phyloP scores from a whole-genome alignment of 129 eudicot genomes.

The Lactuca saligna region DNA sequence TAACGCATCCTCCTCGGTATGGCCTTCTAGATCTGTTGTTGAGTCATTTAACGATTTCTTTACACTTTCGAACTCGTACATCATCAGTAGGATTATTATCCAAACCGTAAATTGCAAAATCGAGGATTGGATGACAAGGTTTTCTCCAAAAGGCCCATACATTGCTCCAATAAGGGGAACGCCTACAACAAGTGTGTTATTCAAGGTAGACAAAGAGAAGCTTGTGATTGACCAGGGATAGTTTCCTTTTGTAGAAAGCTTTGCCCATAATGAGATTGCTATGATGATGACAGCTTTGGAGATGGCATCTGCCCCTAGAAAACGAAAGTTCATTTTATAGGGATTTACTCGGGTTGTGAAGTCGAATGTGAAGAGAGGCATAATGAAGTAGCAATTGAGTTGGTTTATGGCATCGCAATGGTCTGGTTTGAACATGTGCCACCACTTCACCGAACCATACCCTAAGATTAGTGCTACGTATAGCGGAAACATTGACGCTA shows the following conservation, averaged over 20 bases:
- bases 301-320: conserved; percentile 44
- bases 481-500: conserved; percentile 60
- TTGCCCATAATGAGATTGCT: conserved; percentile 49
- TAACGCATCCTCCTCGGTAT: not conserved
- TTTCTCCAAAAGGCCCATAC: conserved; percentile 49
- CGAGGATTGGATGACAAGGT: conserved; percentile 47
- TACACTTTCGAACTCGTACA: conserved; percentile 41
- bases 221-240: conserved; percentile 61
- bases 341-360: conserved; percentile 52
- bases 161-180: conserved; percentile 59
- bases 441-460: conserved; percentile 60
- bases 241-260: conserved; percentile 35
- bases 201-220: conserved; percentile 47
- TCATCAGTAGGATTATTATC: conserved; percentile 37
- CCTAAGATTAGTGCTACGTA: conserved; percentile 52
- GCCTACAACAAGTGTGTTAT: conserved; percentile 59
- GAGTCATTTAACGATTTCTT: conserved; percentile 15
- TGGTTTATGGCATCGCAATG: conserved; percentile 66
- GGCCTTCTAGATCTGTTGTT: conserved; percentile 35
- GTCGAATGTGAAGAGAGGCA: conserved; percentile 62
- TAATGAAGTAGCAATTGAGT: conserved; percentile 48
- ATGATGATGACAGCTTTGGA: conserved; percentile 39
- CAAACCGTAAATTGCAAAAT: conserved; percentile 52
- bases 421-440: conserved; percentile 59
- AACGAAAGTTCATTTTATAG: conserved; percentile 47